Conservation (phyloP, 371 early-diverging fungal genomes). For the Syncephalis fuscata region DNA sequence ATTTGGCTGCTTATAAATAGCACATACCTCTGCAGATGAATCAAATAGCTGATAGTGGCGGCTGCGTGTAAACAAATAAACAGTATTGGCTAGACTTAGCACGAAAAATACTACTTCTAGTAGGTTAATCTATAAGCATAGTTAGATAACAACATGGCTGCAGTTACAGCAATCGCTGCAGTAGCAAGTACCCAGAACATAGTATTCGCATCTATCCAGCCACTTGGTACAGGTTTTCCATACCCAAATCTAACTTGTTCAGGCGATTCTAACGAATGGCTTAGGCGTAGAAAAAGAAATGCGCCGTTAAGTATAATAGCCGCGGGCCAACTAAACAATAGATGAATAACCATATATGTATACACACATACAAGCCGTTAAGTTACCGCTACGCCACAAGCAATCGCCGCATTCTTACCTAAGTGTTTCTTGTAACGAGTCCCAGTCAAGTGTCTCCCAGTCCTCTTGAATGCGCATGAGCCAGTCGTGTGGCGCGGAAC, state of each 20-base stretch:
- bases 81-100: neutral
- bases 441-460: neutral
- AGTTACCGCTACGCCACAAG: no score
- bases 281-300: no score
- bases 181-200: no score
- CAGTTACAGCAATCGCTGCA: no score
- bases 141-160: no score
- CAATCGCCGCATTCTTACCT: no score
- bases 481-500: neutral
- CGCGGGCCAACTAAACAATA: neutral
- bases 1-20: no score
- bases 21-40: neutral
- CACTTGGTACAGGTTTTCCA: no score
- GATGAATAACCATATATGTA: neutral
- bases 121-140: neutral
- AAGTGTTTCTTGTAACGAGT: neutral
- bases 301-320: neutral
- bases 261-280: no score
- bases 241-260: no score
- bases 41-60: neutral
- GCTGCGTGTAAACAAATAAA: neutral
- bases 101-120: neutral
- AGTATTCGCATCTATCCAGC: no score
- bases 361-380: neutral
- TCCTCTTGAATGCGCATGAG: neutral